phyloP scores from a whole-genome alignment of 2,329 filamentous ascomycete genomes.

The Talaromyces rugulosus region DNA sequence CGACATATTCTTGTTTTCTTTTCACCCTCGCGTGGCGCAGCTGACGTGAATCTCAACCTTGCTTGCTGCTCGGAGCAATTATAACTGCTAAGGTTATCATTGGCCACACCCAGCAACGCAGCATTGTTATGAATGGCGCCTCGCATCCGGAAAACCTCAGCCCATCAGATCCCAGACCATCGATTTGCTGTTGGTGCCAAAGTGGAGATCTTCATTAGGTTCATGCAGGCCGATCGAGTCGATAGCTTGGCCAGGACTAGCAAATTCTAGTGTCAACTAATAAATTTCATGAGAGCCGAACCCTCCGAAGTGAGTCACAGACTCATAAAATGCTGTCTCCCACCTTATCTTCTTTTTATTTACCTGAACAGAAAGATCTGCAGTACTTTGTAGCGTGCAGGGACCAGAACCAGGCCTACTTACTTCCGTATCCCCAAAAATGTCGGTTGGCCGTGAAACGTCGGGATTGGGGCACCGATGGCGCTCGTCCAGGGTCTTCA shows the following conservation, averaged over 20 bases:
- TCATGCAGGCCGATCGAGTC: neutral
- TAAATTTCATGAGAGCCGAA: neutral
- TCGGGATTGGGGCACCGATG: neutral
- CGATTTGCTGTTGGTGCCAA: neutral
- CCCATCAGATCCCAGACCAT: neutral
- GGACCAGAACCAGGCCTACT: neutral
- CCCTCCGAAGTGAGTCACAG: neutral
- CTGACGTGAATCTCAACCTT: neutral
- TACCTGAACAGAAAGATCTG: neutral
- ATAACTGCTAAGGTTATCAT: neutral
- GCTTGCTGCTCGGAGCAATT: neutral
- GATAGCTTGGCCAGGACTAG: neutral
- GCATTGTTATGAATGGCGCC: neutral
- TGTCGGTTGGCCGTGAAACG: neutral
- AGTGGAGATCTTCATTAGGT: neutral
- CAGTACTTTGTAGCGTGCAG: neutral
- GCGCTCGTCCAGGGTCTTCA: constrained; percentile 7
- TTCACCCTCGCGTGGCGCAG: neutral
- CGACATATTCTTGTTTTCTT: neutral
- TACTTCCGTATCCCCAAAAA: neutral
- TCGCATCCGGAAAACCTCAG: neutral
- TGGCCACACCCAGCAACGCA: too few relatives aligned
- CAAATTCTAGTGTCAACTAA: neutral
- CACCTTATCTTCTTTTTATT: neutral
- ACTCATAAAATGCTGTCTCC: neutral